phyloP scores from a whole-genome alignment of 768 basidiomycete species.

The Rhizopogon roseolus region DNA sequence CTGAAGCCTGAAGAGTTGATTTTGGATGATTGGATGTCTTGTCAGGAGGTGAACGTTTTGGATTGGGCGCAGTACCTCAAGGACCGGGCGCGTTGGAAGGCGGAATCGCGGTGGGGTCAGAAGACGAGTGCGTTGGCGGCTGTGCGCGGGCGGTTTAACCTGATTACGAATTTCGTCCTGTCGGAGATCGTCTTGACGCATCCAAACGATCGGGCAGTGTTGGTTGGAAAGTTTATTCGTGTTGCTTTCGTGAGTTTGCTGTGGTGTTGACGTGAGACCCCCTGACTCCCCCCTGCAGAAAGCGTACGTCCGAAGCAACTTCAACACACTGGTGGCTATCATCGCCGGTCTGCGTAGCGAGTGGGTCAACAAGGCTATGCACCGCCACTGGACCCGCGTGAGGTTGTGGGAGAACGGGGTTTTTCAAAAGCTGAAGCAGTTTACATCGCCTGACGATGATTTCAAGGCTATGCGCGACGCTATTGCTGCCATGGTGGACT shows the following conservation, averaged over 20 bases:
- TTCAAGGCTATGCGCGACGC: constrained; percentile 72
- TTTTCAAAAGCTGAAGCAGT: constrained; percentile 65
- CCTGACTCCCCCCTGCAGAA: constrained; percentile 44
- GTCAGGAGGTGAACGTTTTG: constrained; percentile 59
- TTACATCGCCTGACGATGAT: constrained; percentile 58
- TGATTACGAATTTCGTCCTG: constrained; percentile 75
- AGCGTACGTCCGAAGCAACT: constrained; percentile 74
- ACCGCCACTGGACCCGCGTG: constrained; percentile 61
- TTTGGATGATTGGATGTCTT: constrained; percentile 61
- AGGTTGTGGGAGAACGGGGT: constrained; percentile 69
- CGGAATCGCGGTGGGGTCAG: constrained; percentile 48
- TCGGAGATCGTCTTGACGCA: constrained; percentile 79
- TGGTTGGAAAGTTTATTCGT: constrained; percentile 79
- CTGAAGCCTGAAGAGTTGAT: constrained; percentile 89
- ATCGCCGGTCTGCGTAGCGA: constrained; percentile 70
- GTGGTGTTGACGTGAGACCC: background rate
- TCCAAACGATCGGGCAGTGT: constrained; percentile 53
- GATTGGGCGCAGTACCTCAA: constrained; percentile 85
- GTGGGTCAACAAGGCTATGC: constrained; percentile 65
- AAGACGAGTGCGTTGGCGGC: constrained; percentile 71
- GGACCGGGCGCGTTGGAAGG: constrained; percentile 65
- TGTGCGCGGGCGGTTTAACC: constrained; percentile 78
- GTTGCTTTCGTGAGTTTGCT: constrained; percentile 69
- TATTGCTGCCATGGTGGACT: constrained; percentile 59
- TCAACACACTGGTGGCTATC: constrained; percentile 74